These are phyloP conservation scores for Chaetomium fimeti DNA, from an alignment of 495 filamentous ascomycete species.

Conservation along the genomic window DNA sequence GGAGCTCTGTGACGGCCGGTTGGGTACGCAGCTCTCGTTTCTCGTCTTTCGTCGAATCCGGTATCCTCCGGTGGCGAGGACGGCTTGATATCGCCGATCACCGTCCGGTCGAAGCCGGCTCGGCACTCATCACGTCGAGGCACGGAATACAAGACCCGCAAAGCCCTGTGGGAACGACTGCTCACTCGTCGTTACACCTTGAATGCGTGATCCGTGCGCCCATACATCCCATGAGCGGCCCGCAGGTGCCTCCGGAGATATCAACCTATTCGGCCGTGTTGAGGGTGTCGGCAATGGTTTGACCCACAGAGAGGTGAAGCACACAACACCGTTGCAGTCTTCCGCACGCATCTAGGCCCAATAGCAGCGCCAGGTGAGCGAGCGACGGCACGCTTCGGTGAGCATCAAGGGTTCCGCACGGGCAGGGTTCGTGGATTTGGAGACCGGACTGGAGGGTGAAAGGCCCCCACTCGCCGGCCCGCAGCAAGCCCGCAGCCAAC, in stretches of 20 bases:
- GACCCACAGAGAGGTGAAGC: not conserved
- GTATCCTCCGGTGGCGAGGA: not conserved
- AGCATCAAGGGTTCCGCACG: not conserved
- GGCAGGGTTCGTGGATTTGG: not conserved
- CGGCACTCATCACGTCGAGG: not conserved
- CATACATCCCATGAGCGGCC: slow-evolving; percentile 6
- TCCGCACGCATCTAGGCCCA: not conserved
- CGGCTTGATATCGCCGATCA: not conserved
- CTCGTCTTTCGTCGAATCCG: not conserved
- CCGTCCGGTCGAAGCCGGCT: not conserved
- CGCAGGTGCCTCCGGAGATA: slow-evolving; percentile 14
- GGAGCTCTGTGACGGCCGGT: not conserved
- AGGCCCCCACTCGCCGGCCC: slow-evolving; percentile 9
- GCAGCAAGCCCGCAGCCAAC: not conserved
- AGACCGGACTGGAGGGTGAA: slow-evolving; percentile 1
- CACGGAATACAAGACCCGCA: not conserved
- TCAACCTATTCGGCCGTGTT: slow-evolving; percentile 15
- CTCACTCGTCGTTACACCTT: not conserved
- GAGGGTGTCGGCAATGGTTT: not conserved
- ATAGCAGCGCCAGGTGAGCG: not conserved
- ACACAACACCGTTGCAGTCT: not conserved
- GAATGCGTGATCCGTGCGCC: not conserved
- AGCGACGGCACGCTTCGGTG: not conserved
- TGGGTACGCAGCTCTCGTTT: not conserved
- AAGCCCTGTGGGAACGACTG: not conserved